phyloP scores from a whole-genome alignment of 2,329 filamentous ascomycete genomes.

The Lizonia empirigonia region DNA sequence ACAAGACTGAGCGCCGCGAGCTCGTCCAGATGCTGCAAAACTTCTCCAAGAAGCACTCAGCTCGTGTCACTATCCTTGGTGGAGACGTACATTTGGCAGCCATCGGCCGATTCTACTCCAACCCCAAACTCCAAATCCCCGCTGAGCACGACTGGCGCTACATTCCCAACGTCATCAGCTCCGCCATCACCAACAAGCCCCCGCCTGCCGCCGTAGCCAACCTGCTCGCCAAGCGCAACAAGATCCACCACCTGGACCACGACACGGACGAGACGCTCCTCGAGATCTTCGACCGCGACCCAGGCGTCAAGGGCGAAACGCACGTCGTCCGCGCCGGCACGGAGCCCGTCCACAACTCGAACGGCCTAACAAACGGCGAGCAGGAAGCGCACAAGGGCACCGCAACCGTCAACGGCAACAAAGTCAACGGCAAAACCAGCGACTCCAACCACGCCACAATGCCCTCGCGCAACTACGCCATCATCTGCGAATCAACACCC shows the following conservation, averaged over 20 bases:
- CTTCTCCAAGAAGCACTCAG: conserved; percentile 59
- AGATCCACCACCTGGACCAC: conserved; percentile 67
- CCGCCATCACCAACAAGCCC: conserved; percentile 71
- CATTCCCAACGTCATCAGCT: conserved; percentile 68
- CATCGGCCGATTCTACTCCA: conserved; percentile 68
- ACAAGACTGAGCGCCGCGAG: conserved; percentile 83
- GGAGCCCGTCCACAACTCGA: conserved; percentile 22
- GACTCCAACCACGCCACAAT: conserved; percentile 84
- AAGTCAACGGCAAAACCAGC: conserved; percentile 63
- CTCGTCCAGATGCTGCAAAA: conserved; percentile 70
- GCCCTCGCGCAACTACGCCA: conserved; percentile 69
- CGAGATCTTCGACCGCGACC: conserved; percentile 66
- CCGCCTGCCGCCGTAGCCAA: conserved; percentile 70
- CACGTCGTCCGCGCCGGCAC: conserved; percentile 28
- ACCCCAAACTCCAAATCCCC: conserved; percentile 61
- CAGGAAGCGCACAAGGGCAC: conserved; percentile 20
- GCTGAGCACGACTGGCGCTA: conserved; percentile 65
- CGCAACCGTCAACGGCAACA: conserved; percentile 30
- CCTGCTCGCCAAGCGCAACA: conserved; percentile 66
- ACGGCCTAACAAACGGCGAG: conserved; percentile 27
- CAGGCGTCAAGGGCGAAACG: conserved; percentile 41
- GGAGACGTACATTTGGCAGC: conserved; percentile 70
- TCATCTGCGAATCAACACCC: conserved; percentile 60
- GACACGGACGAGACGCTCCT: conserved; percentile 69
- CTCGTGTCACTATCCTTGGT: conserved; percentile 66